phyloP scores from a whole-genome alignment of 2,329 filamentous ascomycete species.

The Aspergillus tamarii region DNA sequence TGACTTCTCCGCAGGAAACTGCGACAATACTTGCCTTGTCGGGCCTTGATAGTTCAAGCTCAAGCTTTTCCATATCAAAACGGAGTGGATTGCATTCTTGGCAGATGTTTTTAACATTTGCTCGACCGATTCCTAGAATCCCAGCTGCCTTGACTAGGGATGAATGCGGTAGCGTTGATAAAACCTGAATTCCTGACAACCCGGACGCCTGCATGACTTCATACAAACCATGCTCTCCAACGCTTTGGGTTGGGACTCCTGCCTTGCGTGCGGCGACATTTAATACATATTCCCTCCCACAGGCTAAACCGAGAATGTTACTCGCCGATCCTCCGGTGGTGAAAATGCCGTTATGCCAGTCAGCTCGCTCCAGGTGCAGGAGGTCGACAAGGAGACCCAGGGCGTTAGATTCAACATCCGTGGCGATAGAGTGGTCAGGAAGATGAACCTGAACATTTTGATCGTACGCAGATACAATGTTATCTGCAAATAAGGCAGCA shows the following conservation, averaged over 20 bases:
- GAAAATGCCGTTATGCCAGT: slow-evolving; percentile 76
- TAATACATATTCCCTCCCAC: slow-evolving; percentile 66
- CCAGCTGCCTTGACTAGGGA: slow-evolving; percentile 83
- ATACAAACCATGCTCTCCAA: slow-evolving; percentile 72
- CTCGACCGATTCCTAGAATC: slow-evolving; percentile 75
- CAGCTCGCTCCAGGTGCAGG: slow-evolving; percentile 58
- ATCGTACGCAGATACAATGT: slow-evolving; percentile 77
- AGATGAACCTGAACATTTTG: slow-evolving; percentile 86
- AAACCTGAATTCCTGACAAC: slow-evolving; percentile 70
- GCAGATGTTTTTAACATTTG: slow-evolving; percentile 65
- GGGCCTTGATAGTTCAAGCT: slow-evolving; percentile 57
- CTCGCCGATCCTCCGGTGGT: slow-evolving; percentile 73
- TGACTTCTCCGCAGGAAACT: slow-evolving; percentile 86
- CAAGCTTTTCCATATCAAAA: slow-evolving; percentile 69
- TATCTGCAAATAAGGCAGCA: slow-evolving; percentile 79
- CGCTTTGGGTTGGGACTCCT: slow-evolving; percentile 42
- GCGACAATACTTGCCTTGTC: slow-evolving; percentile 73
- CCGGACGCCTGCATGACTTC: slow-evolving; percentile 67
- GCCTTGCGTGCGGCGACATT: slow-evolving; percentile 46
- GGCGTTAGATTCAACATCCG: slow-evolving; percentile 74
- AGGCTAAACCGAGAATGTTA: slow-evolving; percentile 68
- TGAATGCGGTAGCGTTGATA: slow-evolving; percentile 83
- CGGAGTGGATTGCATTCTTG: slow-evolving; percentile 61
- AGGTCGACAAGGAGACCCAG: slow-evolving; percentile 71
- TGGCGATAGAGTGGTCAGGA: slow-evolving; percentile 72